Percentiles rank a stretch among this genome's conserved stretches.
phyloP scores from a whole-genome alignment of 2,329 filamentous ascomycete genomes.

The Colletotrichum nymphaeae region DNA sequence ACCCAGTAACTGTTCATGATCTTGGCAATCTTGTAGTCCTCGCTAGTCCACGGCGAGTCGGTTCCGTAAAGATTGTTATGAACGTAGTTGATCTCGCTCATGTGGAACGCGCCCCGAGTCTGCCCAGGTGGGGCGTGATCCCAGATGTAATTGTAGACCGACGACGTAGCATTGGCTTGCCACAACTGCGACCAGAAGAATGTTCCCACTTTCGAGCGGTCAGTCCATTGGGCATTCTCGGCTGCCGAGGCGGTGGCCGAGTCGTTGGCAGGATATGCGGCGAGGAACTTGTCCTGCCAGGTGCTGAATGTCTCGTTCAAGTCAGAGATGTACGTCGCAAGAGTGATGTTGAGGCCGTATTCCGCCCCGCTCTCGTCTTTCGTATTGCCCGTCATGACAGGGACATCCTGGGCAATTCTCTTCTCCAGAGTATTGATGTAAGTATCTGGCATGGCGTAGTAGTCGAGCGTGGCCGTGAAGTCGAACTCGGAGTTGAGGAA shows the following conservation, averaged over 20 bases:
- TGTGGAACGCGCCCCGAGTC: slow-evolving; percentile 47
- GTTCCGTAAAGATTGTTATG: slow-evolving; percentile 47
- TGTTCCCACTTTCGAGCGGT: neutral
- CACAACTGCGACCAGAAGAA: slow-evolving; percentile 13
- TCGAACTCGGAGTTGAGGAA: too few relatives aligned
- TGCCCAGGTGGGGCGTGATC: slow-evolving; percentile 38
- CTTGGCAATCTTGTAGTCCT: neutral
- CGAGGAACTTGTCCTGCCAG: neutral
- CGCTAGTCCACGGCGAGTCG: neutral
- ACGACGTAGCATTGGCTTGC: neutral
- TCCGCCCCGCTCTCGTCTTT: too few relatives aligned
- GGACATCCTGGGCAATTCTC: too few relatives aligned
- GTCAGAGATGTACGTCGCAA: neutral
- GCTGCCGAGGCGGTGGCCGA: neutral
- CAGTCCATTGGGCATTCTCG: neutral
- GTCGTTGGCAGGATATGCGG: neutral
- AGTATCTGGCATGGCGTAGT: too few relatives aligned
- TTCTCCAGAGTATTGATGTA: too few relatives aligned
- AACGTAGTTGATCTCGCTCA: slow-evolving; percentile 51
- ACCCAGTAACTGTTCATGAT: neutral
- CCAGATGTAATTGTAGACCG: neutral
- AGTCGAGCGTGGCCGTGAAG: too few relatives aligned
- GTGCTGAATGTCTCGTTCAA: neutral
- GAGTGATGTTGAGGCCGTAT: neutral
- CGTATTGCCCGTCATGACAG: too few relatives aligned